Evolutionary conservation across 2,329 filamentous ascomycete genomes (phyloP).

Genomic region (Botrytis pseudocinerea): DNA sequence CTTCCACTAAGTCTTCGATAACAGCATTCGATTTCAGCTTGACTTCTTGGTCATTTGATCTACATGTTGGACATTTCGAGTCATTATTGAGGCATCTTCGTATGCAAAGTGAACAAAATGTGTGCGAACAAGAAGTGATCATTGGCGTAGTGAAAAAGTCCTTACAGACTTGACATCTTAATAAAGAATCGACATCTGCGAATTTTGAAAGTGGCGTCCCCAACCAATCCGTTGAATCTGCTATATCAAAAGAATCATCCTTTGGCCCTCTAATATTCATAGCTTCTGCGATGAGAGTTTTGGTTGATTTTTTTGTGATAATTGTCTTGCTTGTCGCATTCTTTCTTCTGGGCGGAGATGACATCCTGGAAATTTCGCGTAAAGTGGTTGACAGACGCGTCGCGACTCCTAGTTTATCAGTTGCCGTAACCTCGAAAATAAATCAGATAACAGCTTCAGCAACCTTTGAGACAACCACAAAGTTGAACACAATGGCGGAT

Average conservation of each 20-base stretch:
- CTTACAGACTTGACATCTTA: constrained; percentile 97
- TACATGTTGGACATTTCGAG: constrained; percentile 85
- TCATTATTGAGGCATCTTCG: constrained; percentile 79
- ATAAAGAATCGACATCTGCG: constrained; percentile 72
- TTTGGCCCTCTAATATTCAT: constrained; percentile 25
- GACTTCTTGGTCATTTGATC: constrained; percentile 75
- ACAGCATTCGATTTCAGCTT: constrained; percentile 83
- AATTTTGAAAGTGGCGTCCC: constrained; percentile 66
- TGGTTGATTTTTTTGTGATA: not conserved
- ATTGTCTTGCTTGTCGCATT: constrained; percentile 25
- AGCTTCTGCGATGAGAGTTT: constrained; percentile 1
- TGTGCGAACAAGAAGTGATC: constrained; percentile 92
- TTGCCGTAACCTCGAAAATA: constrained; percentile 10
- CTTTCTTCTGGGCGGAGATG: constrained; percentile 12
- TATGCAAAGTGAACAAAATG: constrained; percentile 96
- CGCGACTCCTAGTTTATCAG: constrained; percentile 20
- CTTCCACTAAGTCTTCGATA: constrained; percentile 79
- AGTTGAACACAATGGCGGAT: constrained; percentile 36
- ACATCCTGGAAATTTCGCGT: constrained; percentile 33
- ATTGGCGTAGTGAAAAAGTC: constrained; percentile 95
- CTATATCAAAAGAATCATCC: constrained; percentile 47
- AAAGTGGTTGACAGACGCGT: constrained; percentile 32
- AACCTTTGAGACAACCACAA: constrained; percentile 18
- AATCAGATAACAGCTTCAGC: constrained; percentile 20
- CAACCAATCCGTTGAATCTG: constrained; percentile 86